Evolutionary conservation across 2,329 filamentous ascomycete species (phyloP).

Genomic region (Hymenoscyphus infarciens): DNA sequence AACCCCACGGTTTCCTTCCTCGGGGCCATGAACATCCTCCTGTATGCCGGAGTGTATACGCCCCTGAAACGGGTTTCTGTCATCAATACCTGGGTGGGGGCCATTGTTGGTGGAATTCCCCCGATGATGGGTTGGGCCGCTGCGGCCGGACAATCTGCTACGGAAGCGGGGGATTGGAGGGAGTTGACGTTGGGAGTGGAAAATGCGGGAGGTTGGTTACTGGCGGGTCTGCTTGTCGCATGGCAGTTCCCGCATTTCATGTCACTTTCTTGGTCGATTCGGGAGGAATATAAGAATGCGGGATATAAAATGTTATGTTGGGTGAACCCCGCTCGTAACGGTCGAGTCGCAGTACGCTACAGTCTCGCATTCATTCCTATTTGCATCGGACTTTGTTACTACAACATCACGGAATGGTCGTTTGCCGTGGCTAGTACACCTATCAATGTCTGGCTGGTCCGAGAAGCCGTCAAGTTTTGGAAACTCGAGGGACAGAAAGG

Average conservation of each 20-base stretch:
- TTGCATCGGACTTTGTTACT: conserved; percentile 74
- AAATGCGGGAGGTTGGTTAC: conserved; percentile 78
- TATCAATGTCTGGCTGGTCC: conserved; percentile 81
- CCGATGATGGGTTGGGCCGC: conserved; percentile 98
- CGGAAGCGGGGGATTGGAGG: conserved; percentile 68
- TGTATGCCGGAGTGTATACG: conserved; percentile 92
- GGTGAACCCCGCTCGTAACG: conserved; percentile 82
- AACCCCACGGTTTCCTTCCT: conserved; percentile 90
- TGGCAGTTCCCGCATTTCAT: conserved; percentile 99
- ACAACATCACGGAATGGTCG: conserved; percentile 77
- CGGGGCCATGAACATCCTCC: conserved; percentile 75
- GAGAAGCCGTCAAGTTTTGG: conserved; percentile 81
- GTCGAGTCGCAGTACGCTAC: conserved; percentile 83
- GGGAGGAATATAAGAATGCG: conserved; percentile 78
- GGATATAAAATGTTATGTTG: conserved; percentile 75
- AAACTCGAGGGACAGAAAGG: conserved; percentile 72
- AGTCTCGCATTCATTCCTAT: conserved; percentile 81
- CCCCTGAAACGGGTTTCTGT: conserved; percentile 84
- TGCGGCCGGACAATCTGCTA: conserved; percentile 83
- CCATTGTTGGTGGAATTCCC: conserved; percentile 87
- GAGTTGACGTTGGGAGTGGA: conserved; percentile 72
- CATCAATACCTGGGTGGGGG: conserved; percentile 93
- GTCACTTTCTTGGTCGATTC: conserved; percentile 81
- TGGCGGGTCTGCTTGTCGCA: conserved; percentile 79
- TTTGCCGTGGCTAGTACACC: conserved; percentile 78